Base-by-base conservation (phyloP, 768 basidiomycete genomes). In the Lactarius deliciosus region DNA sequence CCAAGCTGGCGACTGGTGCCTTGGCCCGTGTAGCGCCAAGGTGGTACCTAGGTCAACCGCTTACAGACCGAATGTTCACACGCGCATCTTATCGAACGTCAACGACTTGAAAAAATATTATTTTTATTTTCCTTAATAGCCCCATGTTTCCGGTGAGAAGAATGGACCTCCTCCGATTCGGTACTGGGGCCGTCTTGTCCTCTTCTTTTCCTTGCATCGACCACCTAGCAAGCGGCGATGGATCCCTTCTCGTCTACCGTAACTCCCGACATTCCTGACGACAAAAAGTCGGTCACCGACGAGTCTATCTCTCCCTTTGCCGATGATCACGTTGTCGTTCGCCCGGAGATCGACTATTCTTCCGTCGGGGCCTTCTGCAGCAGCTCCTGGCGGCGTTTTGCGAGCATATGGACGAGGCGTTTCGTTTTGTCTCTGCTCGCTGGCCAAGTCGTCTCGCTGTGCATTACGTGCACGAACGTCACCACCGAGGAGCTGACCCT, bases 391-490 rank as follows among this genome's bases (percentile, higher is more conserved):
- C 77, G 76, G 15, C 82, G 92, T 43, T 89, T 89, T 80, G 82
- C 76, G 72, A 92, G 91, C 72, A 70, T 94, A 5, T 94, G 91
- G 90, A 92, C 92, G 10, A 81, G 79, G 62, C 84, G 86, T 13
- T 93, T 94, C 76, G 74, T 85, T 10, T 79, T 90, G 36, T 84
- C 88, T 25, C 75, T 94, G 41, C 61, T 93, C 32, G 86, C 89
- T 3, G 93, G 93, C 15, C 93, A 95, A 75, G 75, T 94, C 36
- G 87, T 94, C 40, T 93, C 92, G 60, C 74, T 94, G 60, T 94
- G 93, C 75, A 94, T 95, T 64, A 94, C 92, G 16, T 91, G 89
- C 75, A 95, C 92, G 61, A 94, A 89, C 73, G 88, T 94, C 32
- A 90, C 90, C 43, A 94, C 93, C 5, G 89, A 90, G 22, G 91